phyloP scores from a whole-genome alignment of 129 eudicot genomes.

The Chrysanthemum lavandulifolium region DNA sequence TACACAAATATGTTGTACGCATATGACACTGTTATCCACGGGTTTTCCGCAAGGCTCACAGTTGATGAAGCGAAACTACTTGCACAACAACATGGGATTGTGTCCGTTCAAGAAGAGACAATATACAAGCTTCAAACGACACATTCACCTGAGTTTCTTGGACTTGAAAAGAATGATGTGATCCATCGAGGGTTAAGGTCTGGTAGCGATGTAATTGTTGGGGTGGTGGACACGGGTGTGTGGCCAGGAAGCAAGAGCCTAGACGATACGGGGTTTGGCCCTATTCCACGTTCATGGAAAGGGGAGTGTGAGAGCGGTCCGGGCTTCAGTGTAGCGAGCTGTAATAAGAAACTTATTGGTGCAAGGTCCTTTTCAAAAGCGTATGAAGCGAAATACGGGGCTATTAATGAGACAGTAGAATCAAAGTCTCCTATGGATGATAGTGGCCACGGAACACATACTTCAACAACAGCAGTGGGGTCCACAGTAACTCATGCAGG shows the following conservation, averaged over 20 bases:
- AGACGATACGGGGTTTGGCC: slow-evolving; percentile 54
- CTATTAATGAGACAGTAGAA: slow-evolving; percentile 49
- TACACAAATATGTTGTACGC: slow-evolving; percentile 52
- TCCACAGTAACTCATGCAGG: slow-evolving; percentile 54
- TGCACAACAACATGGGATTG: slow-evolving; percentile 40
- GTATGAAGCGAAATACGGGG: slow-evolving; percentile 57
- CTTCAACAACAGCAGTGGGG: slow-evolving; percentile 69
- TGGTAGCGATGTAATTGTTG: slow-evolving; percentile 52
- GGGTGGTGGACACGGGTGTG: slow-evolving; percentile 75
- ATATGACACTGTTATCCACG: slow-evolving; percentile 56
- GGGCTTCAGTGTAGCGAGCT: slow-evolving; percentile 39
- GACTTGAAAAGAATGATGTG: slow-evolving; percentile 36
- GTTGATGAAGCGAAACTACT: slow-evolving; percentile 50
- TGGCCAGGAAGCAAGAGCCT: slow-evolving; percentile 64
- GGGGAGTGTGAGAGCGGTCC: slow-evolving; percentile 56
- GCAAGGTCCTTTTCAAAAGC: slow-evolving; percentile 62
- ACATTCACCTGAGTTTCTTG: slow-evolving; percentile 65
- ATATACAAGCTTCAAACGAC: slow-evolving; percentile 65
- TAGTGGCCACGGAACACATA: slow-evolving; percentile 79
- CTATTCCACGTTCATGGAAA: slow-evolving; percentile 59
- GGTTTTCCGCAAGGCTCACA: slow-evolving; percentile 55
- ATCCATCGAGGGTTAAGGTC: slow-evolving; percentile 24
- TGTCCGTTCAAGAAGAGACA: slow-evolving; percentile 51
- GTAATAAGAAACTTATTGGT: slow-evolving; percentile 67
- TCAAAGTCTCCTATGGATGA: slow-evolving; percentile 68